These are phyloP conservation scores for Volvox reticuliferus DNA, from an alignment of 139 green algal species.

Conservation along the genomic window DNA sequence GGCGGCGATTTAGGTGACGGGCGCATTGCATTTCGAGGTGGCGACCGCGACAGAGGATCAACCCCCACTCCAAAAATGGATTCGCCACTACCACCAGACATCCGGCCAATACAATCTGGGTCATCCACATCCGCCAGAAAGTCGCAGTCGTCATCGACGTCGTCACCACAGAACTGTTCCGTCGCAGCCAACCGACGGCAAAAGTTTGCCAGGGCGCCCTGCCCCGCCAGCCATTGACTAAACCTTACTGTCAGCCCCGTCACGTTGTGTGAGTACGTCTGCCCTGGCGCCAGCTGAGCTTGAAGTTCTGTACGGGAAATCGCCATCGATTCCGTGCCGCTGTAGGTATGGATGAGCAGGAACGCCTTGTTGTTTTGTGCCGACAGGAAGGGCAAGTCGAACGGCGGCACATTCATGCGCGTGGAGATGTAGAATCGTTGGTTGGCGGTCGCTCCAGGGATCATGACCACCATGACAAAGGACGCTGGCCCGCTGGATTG, in stretches of 20 bases:
- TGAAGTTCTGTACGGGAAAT: not conserved
- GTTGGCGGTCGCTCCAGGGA: not conserved
- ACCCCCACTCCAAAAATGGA: too few species aligned
- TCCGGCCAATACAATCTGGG: not conserved
- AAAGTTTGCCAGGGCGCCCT: not conserved
- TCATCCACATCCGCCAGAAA: not conserved
- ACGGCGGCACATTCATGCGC: not conserved
- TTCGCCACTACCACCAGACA: not conserved
- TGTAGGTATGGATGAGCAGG: slow-evolving; percentile 20
- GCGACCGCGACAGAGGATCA: not conserved
- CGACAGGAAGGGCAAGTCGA: not conserved
- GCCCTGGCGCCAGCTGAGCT: not conserved
- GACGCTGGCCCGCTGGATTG: not conserved
- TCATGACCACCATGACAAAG: not conserved
- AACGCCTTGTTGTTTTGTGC: not conserved
- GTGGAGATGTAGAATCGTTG: not conserved
- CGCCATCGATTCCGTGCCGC: not conserved
- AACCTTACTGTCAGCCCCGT: not conserved
- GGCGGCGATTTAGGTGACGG: not conserved
- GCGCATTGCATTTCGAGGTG: not conserved
- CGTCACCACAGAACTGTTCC: slow-evolving; percentile 8
- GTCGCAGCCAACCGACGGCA: not conserved
- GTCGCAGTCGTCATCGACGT: slow-evolving; percentile 39
- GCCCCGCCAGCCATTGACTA: not conserved
- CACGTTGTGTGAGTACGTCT: not conserved